Evolutionary conservation across 2,329 filamentous ascomycete genomes (phyloP).

Genomic region (Coniochaeta sp.): DNA sequence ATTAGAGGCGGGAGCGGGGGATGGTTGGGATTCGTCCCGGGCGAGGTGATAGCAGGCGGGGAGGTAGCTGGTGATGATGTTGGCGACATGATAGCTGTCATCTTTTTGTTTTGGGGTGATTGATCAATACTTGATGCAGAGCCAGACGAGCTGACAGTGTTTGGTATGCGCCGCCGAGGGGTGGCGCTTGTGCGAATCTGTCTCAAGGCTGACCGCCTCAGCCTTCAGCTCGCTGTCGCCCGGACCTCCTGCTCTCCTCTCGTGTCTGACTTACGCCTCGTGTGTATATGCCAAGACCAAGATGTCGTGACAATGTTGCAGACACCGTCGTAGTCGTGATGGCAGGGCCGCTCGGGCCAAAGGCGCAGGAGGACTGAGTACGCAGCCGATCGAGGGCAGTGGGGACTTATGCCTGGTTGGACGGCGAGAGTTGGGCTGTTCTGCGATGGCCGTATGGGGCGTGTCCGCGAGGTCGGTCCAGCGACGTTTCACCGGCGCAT

Average conservation of each 20-base stretch:
- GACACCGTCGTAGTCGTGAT: not conserved
- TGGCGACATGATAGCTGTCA: constrained; percentile 50
- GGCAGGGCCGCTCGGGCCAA: not conserved
- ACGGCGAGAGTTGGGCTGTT: not conserved
- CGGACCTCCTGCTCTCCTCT: not conserved
- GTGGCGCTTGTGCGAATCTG: not conserved
- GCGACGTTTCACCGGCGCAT: not conserved
- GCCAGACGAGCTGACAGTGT: not conserved
- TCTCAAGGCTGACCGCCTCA: constrained; percentile 1
- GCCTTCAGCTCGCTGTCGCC: not conserved
- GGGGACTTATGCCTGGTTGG: not conserved
- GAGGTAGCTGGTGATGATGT: constrained; percentile 47
- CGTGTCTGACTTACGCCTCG: not conserved
- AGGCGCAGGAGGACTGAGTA: not conserved
- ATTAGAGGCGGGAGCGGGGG: constrained; percentile 48
- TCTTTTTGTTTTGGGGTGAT: constrained; percentile 22
- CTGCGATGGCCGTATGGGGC: not conserved
- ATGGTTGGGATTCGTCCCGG: constrained; percentile 40
- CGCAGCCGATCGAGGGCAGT: not conserved
- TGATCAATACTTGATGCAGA: not conserved
- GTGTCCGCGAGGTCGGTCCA: not conserved
- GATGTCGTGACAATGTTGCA: not conserved
- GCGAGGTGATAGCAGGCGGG: constrained; percentile 38
- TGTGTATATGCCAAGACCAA: not conserved
- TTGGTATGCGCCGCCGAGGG: not conserved